These are phyloP conservation scores for Chalciporus piperatus DNA, from an alignment of 768 basidiomycete species.

Conservation along the genomic window DNA sequence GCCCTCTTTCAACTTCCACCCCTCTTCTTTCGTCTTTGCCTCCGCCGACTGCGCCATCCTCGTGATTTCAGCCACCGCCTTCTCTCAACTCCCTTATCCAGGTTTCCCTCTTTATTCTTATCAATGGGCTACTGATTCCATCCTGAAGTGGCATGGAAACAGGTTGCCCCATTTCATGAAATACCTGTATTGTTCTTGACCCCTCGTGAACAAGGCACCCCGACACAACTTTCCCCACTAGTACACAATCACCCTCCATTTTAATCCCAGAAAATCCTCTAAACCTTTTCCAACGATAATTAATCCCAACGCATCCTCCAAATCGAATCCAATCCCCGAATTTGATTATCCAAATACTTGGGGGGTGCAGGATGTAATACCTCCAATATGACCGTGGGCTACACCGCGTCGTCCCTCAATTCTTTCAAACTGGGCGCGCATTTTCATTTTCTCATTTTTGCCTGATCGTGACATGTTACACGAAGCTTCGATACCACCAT, in stretches of 20 bases:
- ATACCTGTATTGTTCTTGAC: constrained; percentile 4
- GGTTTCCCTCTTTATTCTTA: constrained; percentile 9
- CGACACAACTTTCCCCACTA: constrained; percentile 3
- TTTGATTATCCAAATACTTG: constrained; percentile 16
- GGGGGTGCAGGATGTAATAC: constrained; percentile 2
- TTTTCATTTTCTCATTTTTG: neutral
- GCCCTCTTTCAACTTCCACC: constrained; percentile 2
- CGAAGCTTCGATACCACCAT: constrained; percentile 5
- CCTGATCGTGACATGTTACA: constrained; percentile 1
- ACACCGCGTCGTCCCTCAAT: neutral
- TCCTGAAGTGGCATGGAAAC: constrained; percentile 22
- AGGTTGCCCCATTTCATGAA: constrained; percentile 3
- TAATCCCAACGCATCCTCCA: neutral
- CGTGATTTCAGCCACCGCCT: neutral
- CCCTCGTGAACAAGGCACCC: constrained; percentile 1
- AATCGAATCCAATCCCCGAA: constrained; percentile 3
- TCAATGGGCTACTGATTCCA: constrained; percentile 13
- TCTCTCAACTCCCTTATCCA: constrained; percentile 10
- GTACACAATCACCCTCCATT: constrained; percentile 14
- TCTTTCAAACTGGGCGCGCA: neutral
- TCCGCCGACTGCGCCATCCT: neutral
- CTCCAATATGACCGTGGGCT: constrained; percentile 16
- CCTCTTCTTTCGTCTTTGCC: neutral
- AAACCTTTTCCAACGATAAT: neutral
- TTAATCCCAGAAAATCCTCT: constrained; percentile 8